A percentile compares a stretch with the other conserved stretches of the same genome.
These are phyloP conservation scores for Artemisia annua DNA, from an alignment of 129 eudicot species.

Conservation along the genomic window DNA sequence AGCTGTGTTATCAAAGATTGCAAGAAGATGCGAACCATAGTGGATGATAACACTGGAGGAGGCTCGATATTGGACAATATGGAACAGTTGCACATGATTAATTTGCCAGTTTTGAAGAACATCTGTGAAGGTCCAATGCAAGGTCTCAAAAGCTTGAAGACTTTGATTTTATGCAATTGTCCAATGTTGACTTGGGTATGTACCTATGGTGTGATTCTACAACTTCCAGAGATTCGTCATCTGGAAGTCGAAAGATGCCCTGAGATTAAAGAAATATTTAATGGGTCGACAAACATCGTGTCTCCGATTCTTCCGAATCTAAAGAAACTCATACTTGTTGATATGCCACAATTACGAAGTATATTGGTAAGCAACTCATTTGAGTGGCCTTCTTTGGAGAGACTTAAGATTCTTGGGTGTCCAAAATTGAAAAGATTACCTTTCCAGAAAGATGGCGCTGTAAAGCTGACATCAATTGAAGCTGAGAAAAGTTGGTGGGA, in stretches of 20 bases:
- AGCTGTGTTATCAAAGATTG: slow-evolving; percentile 26
- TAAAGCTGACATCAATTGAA: slow-evolving; percentile 15
- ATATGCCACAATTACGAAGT: slow-evolving; percentile 20
- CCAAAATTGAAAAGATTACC: slow-evolving; percentile 23
- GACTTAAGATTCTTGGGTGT: slow-evolving; percentile 22
- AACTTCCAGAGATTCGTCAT: slow-evolving; percentile 20
- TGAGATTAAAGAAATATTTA: slow-evolving; percentile 22
- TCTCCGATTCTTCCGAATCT: slow-evolving; percentile 24
- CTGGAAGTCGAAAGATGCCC: slow-evolving; percentile 18
- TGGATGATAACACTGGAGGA: slow-evolving; percentile 13
- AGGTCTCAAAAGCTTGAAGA: slow-evolving; percentile 21
- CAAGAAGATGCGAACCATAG: slow-evolving; percentile 18
- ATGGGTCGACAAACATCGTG: neutral
- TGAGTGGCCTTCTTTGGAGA: slow-evolving; percentile 33
- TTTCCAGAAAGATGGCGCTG: slow-evolving; percentile 19
- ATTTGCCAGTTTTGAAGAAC: slow-evolving; percentile 18
- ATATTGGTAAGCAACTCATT: slow-evolving; percentile 16
- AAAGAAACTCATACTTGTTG: slow-evolving; percentile 27
- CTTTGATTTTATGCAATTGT: slow-evolving; percentile 21
- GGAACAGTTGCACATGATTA: slow-evolving; percentile 24
- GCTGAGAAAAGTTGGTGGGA: slow-evolving; percentile 36
- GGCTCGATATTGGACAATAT: slow-evolving; percentile 16
- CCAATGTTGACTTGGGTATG: slow-evolving; percentile 17
- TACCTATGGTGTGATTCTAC: slow-evolving; percentile 20
- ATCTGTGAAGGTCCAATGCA: slow-evolving; percentile 22